Evolutionary conservation across 2,329 filamentous ascomycete species (phyloP).

Genomic region (Sclerotinia subarctica): DNA sequence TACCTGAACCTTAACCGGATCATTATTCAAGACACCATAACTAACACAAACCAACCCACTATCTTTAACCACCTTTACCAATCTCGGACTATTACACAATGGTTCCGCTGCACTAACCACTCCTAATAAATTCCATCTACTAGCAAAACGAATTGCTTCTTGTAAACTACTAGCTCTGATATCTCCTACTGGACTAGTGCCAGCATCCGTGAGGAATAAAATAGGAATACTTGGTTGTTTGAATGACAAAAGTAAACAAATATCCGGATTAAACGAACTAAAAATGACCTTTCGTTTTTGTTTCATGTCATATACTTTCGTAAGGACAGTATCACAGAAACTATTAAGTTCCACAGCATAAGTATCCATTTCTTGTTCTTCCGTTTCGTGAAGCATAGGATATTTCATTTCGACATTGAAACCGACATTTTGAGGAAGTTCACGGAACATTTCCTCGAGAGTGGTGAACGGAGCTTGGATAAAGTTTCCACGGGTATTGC

Average conservation of each 20-base stretch:
- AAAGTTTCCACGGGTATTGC: conserved; percentile 87
- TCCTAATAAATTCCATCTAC: conserved; percentile 89
- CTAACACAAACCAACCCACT: conserved; percentile 90
- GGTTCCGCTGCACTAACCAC: conserved; percentile 88
- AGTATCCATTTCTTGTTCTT: conserved; percentile 94
- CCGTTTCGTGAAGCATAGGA: conserved; percentile 92
- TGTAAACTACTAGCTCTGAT: conserved; percentile 88
- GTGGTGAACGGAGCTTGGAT: conserved; percentile 97
- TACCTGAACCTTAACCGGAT: conserved; percentile 81
- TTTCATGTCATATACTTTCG: conserved; percentile 83
- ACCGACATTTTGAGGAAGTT: conserved; percentile 76
- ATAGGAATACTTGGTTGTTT: conserved; percentile 97
- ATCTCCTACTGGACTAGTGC: conserved; percentile 76
- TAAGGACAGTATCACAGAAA: conserved; percentile 90
- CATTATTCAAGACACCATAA: conserved; percentile 89
- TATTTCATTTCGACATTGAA: conserved; percentile 99
- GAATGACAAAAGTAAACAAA: conserved; percentile 89
- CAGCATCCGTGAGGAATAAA: conserved; percentile 88
- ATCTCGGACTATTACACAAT: conserved; percentile 79
- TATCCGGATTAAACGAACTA: conserved; percentile 95
- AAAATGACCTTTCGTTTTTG: conserved; percentile 90
- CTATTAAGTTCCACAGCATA: conserved; percentile 95
- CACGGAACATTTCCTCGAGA: conserved; percentile 85
- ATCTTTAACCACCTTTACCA: conserved; percentile 92
- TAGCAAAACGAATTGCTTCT: conserved; percentile 92